Evolutionary conservation across 306 rosid genomes (phyloP).

Genomic region (Rosa persica): DNA sequence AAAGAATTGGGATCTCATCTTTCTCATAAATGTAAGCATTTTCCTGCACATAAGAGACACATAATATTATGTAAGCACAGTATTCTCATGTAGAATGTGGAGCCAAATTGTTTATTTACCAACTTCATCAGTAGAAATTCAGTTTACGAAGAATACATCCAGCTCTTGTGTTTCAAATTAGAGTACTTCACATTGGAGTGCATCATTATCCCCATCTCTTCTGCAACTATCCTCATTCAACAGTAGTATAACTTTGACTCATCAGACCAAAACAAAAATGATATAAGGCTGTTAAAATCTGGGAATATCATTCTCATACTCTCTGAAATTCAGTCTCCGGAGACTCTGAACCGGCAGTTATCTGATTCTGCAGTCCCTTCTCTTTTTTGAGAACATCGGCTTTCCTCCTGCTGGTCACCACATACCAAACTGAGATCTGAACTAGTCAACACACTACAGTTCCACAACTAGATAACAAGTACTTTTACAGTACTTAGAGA

Average conservation of each 20-base stretch:
- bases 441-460: neutral
- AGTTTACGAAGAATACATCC: conserved; percentile 48
- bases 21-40: conserved; percentile 36
- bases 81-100: neutral
- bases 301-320: conserved; percentile 30
- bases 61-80: neutral
- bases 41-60: conserved; percentile 44
- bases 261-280: neutral
- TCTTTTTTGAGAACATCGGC: conserved; percentile 31
- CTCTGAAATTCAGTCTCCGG: conserved; percentile 32
- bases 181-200: conserved; percentile 30
- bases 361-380: conserved; percentile 22
- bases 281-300: conserved; percentile 9
- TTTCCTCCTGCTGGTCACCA: conserved; percentile 33
- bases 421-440: neutral
- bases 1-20: conserved; percentile 43
- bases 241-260: conserved; percentile 21
- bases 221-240: conserved; percentile 39
- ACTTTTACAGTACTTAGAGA: neutral
- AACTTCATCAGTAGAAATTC: neutral
- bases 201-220: conserved; percentile 20
- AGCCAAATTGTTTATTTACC: conserved; percentile 22
- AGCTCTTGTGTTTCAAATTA: conserved; percentile 73
- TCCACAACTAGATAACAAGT: neutral
- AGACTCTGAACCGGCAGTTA: conserved; percentile 27